These are phyloP conservation scores for Boletus barrowsii DNA, from an alignment of 768 basidiomycete species.

Conservation along the genomic window DNA sequence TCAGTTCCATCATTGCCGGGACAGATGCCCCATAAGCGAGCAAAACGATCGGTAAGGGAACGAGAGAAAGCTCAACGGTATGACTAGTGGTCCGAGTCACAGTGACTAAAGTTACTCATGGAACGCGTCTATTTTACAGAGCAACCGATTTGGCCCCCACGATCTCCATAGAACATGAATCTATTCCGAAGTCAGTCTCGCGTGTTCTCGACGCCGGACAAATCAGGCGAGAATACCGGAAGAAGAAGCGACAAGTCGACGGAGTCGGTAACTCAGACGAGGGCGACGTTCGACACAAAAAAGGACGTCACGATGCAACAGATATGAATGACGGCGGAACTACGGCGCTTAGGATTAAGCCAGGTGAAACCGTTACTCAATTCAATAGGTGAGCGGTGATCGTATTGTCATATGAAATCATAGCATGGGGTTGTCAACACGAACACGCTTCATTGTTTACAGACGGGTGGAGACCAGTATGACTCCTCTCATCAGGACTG, in stretches of 20 bases:
- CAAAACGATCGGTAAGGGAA: slow-evolving; percentile 50
- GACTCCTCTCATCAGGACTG: slow-evolving; percentile 59
- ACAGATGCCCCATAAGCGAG: slow-evolving; percentile 66
- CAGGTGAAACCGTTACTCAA: slow-evolving; percentile 70
- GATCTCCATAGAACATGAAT: slow-evolving; percentile 48
- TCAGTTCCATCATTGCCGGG: slow-evolving; percentile 22
- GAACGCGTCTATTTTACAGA: slow-evolving; percentile 29
- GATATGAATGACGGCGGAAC: slow-evolving; percentile 10
- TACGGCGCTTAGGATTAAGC: slow-evolving; percentile 47
- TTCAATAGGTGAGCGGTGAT: slow-evolving; percentile 61
- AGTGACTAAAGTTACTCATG: too few species aligned
- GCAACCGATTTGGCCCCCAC: slow-evolving; percentile 49
- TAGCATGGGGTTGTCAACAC: slow-evolving; percentile 5
- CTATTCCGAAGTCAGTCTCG: slow-evolving; percentile 64
- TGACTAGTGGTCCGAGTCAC: neutral
- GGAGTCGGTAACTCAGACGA: slow-evolving; percentile 29
- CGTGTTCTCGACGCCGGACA: slow-evolving; percentile 63
- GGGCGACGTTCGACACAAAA: slow-evolving; percentile 28
- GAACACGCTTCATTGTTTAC: neutral
- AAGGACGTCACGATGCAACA: slow-evolving; percentile 22
- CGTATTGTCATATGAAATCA: slow-evolving; percentile 8
- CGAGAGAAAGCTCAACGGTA: slow-evolving; percentile 44
- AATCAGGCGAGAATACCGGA: slow-evolving; percentile 53
- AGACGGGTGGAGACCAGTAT: slow-evolving; percentile 76
- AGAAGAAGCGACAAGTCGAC: slow-evolving; percentile 40